Percentiles rank a stretch among this genome's conserved stretches.
These are phyloP conservation scores for Dacryopinax spathularia DNA, from an alignment of 768 basidiomycete genomes.

Conservation along the genomic window DNA sequence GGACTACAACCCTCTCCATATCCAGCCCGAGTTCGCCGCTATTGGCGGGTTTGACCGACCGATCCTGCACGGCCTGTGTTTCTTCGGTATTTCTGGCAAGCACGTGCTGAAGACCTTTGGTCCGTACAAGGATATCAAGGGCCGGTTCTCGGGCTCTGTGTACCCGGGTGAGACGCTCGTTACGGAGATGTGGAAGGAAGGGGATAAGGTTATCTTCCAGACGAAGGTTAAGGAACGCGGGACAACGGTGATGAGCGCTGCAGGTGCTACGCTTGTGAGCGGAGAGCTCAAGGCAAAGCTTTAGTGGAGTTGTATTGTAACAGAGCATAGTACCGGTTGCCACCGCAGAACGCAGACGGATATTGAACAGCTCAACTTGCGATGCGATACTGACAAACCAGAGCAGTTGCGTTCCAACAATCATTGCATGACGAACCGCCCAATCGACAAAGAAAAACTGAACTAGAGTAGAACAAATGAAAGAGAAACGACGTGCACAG, in stretches of 20 bases:
- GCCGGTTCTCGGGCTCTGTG: conserved; percentile 84
- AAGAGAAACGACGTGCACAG: too few species aligned
- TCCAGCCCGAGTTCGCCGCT: conserved; percentile 83
- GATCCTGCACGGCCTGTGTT: conserved; percentile 78
- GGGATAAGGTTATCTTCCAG: conserved; percentile 75
- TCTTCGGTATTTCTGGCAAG: conserved; percentile 84
- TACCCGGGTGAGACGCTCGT: conserved; percentile 91
- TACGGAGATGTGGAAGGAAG: conserved; percentile 98
- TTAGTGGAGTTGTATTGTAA: conserved; percentile 9
- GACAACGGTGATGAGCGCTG: conserved; percentile 54
- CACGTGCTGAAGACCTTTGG: conserved; percentile 83
- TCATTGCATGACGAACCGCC: too few species aligned
- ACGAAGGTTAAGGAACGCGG: conserved; percentile 81
- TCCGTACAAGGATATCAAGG: conserved; percentile 83
- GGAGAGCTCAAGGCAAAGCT: conserved; percentile 32
- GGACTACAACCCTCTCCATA: conserved; percentile 86
- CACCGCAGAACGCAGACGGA: too few species aligned
- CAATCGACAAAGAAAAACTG: too few species aligned
- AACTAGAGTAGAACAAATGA: too few species aligned
- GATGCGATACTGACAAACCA: too few species aligned
- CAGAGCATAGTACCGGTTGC: too few species aligned
- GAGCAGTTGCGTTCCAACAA: too few species aligned
- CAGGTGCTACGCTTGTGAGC: conserved; percentile 57
- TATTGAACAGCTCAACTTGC: too few species aligned
- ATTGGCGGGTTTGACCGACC: conserved; percentile 92